Evolutionary conservation across 2,329 filamentous ascomycete species (phyloP).

Genomic region (Zelopaecilomyces penicillatus): DNA sequence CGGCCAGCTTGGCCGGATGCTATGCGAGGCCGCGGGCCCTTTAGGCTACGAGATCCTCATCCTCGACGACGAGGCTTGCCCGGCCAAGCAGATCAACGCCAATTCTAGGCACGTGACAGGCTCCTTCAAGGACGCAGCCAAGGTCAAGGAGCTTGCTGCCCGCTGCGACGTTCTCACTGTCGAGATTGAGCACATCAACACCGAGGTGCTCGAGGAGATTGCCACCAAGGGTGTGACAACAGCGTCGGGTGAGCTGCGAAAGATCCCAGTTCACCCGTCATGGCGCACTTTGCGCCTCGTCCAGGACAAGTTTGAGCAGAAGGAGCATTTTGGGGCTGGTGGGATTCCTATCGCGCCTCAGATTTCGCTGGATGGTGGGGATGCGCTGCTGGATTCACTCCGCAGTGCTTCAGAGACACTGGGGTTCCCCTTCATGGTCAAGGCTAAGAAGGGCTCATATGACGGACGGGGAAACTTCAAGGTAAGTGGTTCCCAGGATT

Average conservation of each 20-base stretch:
- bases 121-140: conserved; percentile 76
- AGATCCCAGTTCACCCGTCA: conserved; percentile 64
- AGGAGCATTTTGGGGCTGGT: conserved; percentile 63
- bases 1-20: conserved; percentile 85
- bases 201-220: conserved; percentile 79
- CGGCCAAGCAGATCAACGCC: conserved; percentile 78
- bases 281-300: conserved; percentile 83
- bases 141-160: conserved; percentile 71
- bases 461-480: conserved; percentile 70
- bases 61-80: conserved; percentile 66
- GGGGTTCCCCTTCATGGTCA: conserved; percentile 86
- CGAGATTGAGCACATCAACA: conserved; percentile 93
- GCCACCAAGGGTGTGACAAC: conserved; percentile 49
- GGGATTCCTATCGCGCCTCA: conserved; percentile 68
- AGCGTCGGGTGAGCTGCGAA: conserved; percentile 24
- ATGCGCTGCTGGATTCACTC: conserved; percentile 52
- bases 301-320: conserved; percentile 90
- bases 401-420: conserved; percentile 53
- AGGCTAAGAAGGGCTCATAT: conserved; percentile 82
- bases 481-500: conserved; percentile 35
- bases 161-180: conserved; percentile 77
- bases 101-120: conserved; percentile 69
- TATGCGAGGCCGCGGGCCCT: conserved; percentile 70
- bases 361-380: conserved; percentile 48
- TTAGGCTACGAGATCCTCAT: conserved; percentile 73